A percentile compares a stretch with the other conserved stretches of the same genome.
phyloP scores from a whole-genome alignment of 208 protist species.

The Tritrichomonas musculus region DNA sequence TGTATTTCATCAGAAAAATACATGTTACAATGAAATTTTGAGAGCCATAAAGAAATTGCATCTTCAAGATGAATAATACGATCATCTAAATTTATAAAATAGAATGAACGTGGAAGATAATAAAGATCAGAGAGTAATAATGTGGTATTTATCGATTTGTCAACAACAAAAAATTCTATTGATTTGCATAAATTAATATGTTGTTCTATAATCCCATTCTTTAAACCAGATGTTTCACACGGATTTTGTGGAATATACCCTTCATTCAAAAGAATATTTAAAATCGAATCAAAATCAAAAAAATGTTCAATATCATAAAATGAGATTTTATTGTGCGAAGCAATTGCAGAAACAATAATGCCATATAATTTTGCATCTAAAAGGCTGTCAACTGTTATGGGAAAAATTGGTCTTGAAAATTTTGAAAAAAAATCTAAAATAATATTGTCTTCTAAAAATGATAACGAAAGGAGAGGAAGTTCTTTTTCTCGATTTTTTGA shows the following conservation, averaged over 20 bases:
- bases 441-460: no score
- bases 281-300: no score
- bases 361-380: no score
- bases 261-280: no score
- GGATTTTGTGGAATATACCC: slow-evolving; percentile 19
- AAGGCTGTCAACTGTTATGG: no score
- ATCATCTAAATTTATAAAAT: background rate
- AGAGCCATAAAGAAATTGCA: background rate
- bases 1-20: background rate
- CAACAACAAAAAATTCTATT: background rate
- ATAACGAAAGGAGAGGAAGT: no score
- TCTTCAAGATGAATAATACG: background rate
- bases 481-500: no score
- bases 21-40: background rate
- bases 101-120: background rate
- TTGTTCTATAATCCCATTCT: background rate
- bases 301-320: no score
- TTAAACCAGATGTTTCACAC: background rate
- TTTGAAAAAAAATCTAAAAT: no score
- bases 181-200: background rate
- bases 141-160: background rate
- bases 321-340: no score
- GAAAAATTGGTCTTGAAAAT: no score
- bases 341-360: no score
- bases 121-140: background rate